phyloP scores from a whole-genome alignment of 129 eudicot genomes.

The Lactuca sativa region DNA sequence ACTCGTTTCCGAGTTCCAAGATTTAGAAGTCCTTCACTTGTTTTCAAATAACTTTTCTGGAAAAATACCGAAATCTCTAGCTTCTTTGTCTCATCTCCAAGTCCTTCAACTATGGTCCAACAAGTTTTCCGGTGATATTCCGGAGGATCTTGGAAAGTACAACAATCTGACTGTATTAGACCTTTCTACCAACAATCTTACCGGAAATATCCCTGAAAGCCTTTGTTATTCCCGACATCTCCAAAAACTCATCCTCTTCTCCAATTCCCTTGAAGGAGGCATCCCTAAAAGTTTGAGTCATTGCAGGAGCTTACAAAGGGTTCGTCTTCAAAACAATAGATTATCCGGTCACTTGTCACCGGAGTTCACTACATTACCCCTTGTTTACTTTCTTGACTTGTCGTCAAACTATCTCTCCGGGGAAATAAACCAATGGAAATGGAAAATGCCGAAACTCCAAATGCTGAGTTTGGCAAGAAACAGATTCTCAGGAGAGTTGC shows the following conservation, averaged over 20 bases:
- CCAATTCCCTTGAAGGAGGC: conserved; percentile 65
- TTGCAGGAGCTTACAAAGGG: conserved; percentile 56
- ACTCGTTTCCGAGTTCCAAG: conserved; percentile 35
- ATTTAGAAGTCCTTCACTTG: conserved; percentile 65
- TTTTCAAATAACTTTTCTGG: conserved; percentile 76
- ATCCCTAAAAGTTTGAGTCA: conserved; percentile 52
- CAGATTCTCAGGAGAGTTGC: conserved; percentile 53
- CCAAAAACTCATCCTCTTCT: conserved; percentile 79
- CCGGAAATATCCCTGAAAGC: conserved; percentile 67
- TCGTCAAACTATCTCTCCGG: conserved; percentile 61
- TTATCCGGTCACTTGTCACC: conserved; percentile 56
- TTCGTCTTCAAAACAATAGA: conserved; percentile 70
- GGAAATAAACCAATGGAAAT: conserved; percentile 28
- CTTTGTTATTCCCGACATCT: conserved; percentile 60
- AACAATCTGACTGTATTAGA: conserved; percentile 75
- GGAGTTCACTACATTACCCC: conserved; percentile 50
- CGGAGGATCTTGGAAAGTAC: conserved; percentile 54
- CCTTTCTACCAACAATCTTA: conserved; percentile 86
- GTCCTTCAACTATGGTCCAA: conserved; percentile 96
- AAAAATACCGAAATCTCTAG: conserved; percentile 59
- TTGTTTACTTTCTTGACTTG: conserved; percentile 71
- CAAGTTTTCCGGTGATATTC: conserved; percentile 70
- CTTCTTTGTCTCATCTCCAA: conserved; percentile 60
- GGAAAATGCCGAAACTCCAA: conserved; percentile 80
- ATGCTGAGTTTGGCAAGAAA: conserved; percentile 76